Evolutionary conservation across 2,329 filamentous ascomycete species (phyloP), one percentile per base, ranked within the genome.

Genomic region (Cercospora brassicicola): DNA sequence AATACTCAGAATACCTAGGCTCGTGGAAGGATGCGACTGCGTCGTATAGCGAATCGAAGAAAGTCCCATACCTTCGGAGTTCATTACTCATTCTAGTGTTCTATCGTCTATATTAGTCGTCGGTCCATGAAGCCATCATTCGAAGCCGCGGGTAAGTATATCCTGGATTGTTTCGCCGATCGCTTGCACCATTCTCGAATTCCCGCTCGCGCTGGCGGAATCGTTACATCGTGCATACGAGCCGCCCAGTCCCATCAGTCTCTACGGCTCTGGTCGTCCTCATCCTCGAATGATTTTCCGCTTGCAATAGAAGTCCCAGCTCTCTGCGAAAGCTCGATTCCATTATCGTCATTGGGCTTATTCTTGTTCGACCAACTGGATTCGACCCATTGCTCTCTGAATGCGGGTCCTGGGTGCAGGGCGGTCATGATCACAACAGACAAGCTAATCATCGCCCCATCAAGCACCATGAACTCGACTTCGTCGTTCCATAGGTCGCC

Each of bases 401-500:
- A 77, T 11, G 73, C 75, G 74, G 76, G 15, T 3, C 81, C 81
- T 0, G 85, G 85, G 71, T 87, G 84, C 59, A 84, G 80, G 0
- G 79, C 69, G 0, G 83, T 86, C 67, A 86, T 74, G 0, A 73
- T 76, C 3, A 82, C 65, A n/a, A 79, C 78, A 2, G 84, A 81
- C 11, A 85, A 73, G 3, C 78, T 78, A 61, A 87, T 83, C 83
- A 86, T 86, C 3, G 81, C 81, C n/a, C 85, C 84, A 69, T 87
- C 85, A 2, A 87, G 75, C 5, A 82, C 75, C 72, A 86, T 83
- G 72, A 86, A 85, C 18, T 81, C 78, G 2, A 75, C 66, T 74
- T 86, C 80, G 45, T 85, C 76, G 71, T 84, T 81, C 76, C 84
- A 85, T 72, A 91, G 77, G 23, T 82, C 78, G 0, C 89, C 88